Percentiles rank a stretch among this genome's conserved stretches.
phyloP scores from a whole-genome alignment of 106 monocot species.

The Alisma plantagoaquatica region DNA sequence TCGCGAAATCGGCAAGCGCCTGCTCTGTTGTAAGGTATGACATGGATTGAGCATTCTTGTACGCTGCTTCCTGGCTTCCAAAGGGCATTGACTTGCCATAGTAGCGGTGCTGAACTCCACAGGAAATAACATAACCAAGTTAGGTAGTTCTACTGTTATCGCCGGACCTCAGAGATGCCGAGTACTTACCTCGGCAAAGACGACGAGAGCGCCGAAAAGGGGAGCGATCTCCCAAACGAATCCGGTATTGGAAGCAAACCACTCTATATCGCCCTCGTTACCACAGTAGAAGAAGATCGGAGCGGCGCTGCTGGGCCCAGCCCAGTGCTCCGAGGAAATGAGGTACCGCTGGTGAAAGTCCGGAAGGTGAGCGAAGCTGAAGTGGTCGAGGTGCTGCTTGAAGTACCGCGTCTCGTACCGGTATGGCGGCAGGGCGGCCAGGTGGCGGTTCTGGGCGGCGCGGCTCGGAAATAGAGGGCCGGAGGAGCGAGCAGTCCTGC shows the following conservation, averaged over 20 bases:
- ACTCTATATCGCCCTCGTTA: slow-evolving; percentile 89
- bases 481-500: not conserved
- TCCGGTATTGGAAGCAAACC: slow-evolving; percentile 89
- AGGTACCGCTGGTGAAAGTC: slow-evolving; percentile 66
- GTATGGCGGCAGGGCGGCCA: not conserved
- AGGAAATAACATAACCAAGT: too few species aligned
- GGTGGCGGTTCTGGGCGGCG: slow-evolving; percentile 8
- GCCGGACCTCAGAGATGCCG: not conserved
- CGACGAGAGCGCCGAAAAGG: slow-evolving; percentile 59
- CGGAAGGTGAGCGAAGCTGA: slow-evolving; percentile 54
- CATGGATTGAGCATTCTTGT: slow-evolving; percentile 52
- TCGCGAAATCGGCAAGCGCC: slow-evolving; percentile 79
- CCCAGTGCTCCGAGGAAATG: slow-evolving; percentile 14
- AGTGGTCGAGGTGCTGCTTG: slow-evolving; percentile 73
- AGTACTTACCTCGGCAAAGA: slow-evolving; percentile 66
- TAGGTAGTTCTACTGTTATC: too few species aligned
- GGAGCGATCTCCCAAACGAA: slow-evolving; percentile 93
- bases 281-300: slow-evolving; percentile 98
- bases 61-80: slow-evolving; percentile 74
- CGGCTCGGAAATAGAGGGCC: slow-evolving; percentile 13
- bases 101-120: slow-evolving; percentile 87
- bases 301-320: slow-evolving; percentile 14
- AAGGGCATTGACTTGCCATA: slow-evolving; percentile 90
- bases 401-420: slow-evolving; percentile 55
- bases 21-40: slow-evolving; percentile 83